Percentiles rank a stretch among this genome's conserved stretches.
Evolutionary conservation across 805 yeast species (phyloP).

Genomic region (Clavispora santaluciae): DNA sequence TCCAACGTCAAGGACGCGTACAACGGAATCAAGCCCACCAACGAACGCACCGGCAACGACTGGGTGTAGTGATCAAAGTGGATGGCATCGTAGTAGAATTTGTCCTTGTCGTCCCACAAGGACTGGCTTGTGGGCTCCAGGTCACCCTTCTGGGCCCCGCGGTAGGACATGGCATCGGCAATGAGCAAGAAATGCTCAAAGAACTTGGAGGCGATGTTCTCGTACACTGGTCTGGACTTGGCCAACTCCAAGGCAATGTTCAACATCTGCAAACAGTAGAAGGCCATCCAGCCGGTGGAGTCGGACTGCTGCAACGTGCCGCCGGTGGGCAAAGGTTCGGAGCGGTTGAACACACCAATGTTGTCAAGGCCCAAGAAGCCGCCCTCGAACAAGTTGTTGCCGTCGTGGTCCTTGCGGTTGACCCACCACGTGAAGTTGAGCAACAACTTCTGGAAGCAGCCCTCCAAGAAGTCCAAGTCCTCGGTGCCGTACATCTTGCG

Average conservation of each 20-base stretch:
- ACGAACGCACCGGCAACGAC: slow-evolving; percentile 77
- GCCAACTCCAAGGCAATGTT: slow-evolving; percentile 90
- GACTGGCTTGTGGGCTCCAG: slow-evolving; percentile 49
- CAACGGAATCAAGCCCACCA: slow-evolving; percentile 87
- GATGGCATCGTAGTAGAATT: slow-evolving; percentile 87
- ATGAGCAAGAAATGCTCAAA: slow-evolving; percentile 88
- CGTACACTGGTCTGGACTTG: slow-evolving; percentile 78
- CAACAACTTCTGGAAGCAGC: slow-evolving; percentile 87
- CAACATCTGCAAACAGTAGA: slow-evolving; percentile 84
- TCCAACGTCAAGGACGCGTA: slow-evolving; percentile 87
- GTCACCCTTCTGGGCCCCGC: slow-evolving; percentile 37
- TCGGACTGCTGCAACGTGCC: slow-evolving; percentile 90
- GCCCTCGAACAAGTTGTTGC: slow-evolving; percentile 89
- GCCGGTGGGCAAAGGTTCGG: slow-evolving; percentile 91
- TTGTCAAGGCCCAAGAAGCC: slow-evolving; percentile 92
- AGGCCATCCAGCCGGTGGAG: slow-evolving; percentile 97
- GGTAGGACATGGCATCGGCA: slow-evolving; percentile 89
- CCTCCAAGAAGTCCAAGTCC: slow-evolving; percentile 77
- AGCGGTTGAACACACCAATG: slow-evolving; percentile 87
- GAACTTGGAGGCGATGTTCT: slow-evolving; percentile 89
- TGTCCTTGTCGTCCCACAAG: slow-evolving; percentile 85
- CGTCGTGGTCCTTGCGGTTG: slow-evolving; percentile 79
- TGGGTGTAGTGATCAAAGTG: slow-evolving; percentile 68
- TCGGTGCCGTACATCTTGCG: slow-evolving; percentile 77
- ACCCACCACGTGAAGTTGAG: slow-evolving; percentile 98